Evolutionary conservation across 441 rosid species (phyloP), one percentile per base, ranked within the genome.

Genomic region (Syzygium malaccense): DNA sequence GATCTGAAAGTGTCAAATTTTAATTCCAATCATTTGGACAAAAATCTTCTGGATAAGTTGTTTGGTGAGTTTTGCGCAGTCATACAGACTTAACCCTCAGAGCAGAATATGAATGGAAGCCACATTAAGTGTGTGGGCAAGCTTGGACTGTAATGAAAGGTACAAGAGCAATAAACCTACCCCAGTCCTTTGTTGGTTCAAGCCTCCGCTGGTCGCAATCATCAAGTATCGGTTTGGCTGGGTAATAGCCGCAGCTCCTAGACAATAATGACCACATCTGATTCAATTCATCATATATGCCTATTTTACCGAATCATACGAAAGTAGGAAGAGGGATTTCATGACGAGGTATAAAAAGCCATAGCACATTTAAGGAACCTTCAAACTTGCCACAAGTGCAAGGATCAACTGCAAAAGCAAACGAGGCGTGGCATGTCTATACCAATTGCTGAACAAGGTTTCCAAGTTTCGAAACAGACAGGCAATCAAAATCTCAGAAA

Each of bases 151-250:
- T 85, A 7, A 85, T 33, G 51, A n/a, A 55, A 85, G 58, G 41
- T 5, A 32, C 14, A 85, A 85, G 64, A 32, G 37, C 30, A 55
- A 55, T 33, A 20, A 55, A 60, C 88, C 45, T 83, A 89, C 90
- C 88, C 90, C 90, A 4, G 90, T 89, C 80, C 90, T 80, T 49
- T 89, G 90, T 83, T 89, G 90, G 85, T 89, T 89, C 88, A 89
- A 86, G 32, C 90, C 90, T 58, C 90, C 90, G 18, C 90, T 89
- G 25, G 90, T 89, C 2, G 90, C 90, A 86, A 89, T 89, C 88
- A 86, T 78, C 88, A 89, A 79, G 90, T 89, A 86, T 25, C 88
- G 88, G 37, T 86, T 86, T 41, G 90, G 48, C 37, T 89, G 86
- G 26, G 88, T 89, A 51, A 86, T 33, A 20, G 79, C 51, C 33